Base-by-base conservation (phyloP, 306 rosid genomes). In the Begonia loranthoides region DNA sequence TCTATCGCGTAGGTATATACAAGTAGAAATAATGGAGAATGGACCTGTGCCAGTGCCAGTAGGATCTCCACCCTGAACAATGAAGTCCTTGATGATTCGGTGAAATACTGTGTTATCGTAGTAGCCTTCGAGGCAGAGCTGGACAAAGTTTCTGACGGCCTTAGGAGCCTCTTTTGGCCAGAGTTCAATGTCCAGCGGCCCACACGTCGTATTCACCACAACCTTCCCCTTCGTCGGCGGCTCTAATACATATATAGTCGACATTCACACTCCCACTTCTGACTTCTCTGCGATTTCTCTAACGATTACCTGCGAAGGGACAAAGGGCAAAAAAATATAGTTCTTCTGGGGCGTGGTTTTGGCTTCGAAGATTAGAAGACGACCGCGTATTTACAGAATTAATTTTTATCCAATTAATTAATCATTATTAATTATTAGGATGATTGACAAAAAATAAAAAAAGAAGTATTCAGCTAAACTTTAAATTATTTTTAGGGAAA, bases 161-260 rank as follows among this genome's bases (percentile, higher is more conserved):
- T 90, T 90, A 0, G 94, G 96, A 10, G 99, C 96, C 58, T 90
- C 99, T 54, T 86, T 90, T 1, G 96, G 96, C 99, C 99, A 90
- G 3, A 86, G 80, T 64, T 86, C 99, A 51, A 86, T 73, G 71
- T 90, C 99, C 15, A 90, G 61, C 4, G 99, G 96, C 7, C 95
- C 99, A 14, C 84, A 72, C 38, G 93, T 86, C 4, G 99, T 86
- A 50, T 64, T 70, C 73, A 90, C 21, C 15, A 90, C 87, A 69
- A 86, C 88, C 67, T 86, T 90, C 52, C 99, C 99, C 64, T 71
- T 83, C 52, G 99, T 90, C 73, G 99, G 96, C 7, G 99, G 96
- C 71, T 90, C 99, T 47, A 86, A 50, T 2, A 90, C 97, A 73
- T 90, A 82, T 47, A 90, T 75, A 61, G 99, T 70, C 69, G 96